A percentile compares a stretch with the other conserved stretches of the same genome.
Evolutionary conservation across 441 rosid genomes (phyloP).

Genomic region (Eruca vesicaria): DNA sequence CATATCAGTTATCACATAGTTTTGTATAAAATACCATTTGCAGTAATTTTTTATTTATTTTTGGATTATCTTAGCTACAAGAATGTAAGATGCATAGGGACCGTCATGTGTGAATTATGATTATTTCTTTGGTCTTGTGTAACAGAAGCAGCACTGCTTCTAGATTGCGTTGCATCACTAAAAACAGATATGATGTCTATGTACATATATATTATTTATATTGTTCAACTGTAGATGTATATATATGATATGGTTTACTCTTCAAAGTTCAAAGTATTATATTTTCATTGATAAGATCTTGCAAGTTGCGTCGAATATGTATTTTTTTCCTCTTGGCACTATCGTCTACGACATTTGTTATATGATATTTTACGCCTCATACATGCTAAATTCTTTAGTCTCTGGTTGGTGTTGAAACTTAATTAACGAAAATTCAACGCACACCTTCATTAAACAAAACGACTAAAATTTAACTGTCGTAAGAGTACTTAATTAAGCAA

Average conservation of each 20-base stretch:
- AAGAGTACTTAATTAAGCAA: neutral
- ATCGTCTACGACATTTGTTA: conserved; percentile 19
- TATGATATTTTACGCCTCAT: neutral
- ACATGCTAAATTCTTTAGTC: neutral
- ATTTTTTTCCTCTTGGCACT: neutral
- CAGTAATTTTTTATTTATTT: neutral
- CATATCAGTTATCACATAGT: neutral
- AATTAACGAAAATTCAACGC: conserved; percentile 7
- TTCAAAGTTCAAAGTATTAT: neutral
- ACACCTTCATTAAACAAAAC: neutral
- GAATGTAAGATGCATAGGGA: neutral
- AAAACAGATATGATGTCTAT: neutral
- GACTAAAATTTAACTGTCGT: neutral
- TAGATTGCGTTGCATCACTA: neutral
- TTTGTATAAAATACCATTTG: neutral
- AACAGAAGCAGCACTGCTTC: neutral
- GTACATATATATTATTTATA: neutral
- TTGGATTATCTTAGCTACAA: neutral
- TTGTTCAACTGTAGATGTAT: neutral
- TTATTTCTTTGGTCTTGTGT: neutral
- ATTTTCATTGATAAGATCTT: neutral
- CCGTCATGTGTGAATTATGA: neutral
- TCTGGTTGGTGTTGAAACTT: neutral
- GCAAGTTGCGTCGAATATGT: conserved; percentile 9
- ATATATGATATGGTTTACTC: neutral